Base-by-base conservation (phyloP, 306 rosid genomes). In the Dalbergia oliveri region DNA sequence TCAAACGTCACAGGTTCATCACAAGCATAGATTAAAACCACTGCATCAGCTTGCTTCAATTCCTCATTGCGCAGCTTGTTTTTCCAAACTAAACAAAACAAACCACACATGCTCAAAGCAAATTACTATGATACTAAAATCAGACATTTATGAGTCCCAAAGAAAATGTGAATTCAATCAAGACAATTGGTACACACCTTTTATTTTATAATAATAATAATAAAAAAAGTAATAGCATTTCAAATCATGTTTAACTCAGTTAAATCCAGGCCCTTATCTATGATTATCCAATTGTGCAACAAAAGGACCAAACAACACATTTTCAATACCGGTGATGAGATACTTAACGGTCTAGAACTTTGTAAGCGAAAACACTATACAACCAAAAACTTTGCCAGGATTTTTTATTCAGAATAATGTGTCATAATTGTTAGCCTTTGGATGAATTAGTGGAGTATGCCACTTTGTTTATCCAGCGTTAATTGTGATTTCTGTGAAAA, bases 1-100 rank as follows among this genome's bases (percentile, higher is more conserved):
- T 57, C 65, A 78, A 89, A 88, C 11, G 93, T 88, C 78, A 39
- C 47, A 0, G 75, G 85, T 57, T 90, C 84, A 82, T 88, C 90
- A 72, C 98, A 91, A 4, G 91, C 93, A 59, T 93, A 93, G n/a
- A 94, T 88, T 60, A 91, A 63, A 73, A 83, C 35, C 50, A 83
- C 86, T 1, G 79, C 79, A 78, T 83, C 83, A 57, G 86, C 86
- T 56, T 21, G 70, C 80, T 65, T 83, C 83, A 83, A 49, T 49
- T 72, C 86, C 67, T 78, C 72, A 58, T 34, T 26, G 34, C 73
- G 58, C 11, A 3, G 49, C 83, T 83, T 66, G 71, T 12, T 83
- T 74, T 4, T 10, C 59, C 60, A 57, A 12, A 59, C 86, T 83
- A 58, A 77, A 64, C 66, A 70, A 9, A 61, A 59, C 53, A 65